A percentile compares a stretch with the other conserved stretches of the same genome.
Evolutionary conservation across 148 eudicot species (phyloP).

Genomic region (Rhododendron ovatum): DNA sequence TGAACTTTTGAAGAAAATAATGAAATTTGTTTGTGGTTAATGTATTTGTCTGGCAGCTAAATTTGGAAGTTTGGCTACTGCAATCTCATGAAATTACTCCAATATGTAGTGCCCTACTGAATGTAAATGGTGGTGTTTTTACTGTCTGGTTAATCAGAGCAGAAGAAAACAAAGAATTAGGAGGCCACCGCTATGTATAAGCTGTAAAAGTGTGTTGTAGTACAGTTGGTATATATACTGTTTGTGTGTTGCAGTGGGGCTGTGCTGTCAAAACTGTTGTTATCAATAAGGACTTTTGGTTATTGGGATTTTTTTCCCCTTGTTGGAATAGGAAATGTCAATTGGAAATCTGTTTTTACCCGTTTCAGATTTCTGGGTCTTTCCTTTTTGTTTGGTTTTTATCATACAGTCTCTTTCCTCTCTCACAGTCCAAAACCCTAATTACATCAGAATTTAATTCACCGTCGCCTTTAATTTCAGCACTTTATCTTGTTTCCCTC

Average conservation of each 20-base stretch:
- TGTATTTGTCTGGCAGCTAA: neutral
- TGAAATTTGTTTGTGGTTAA: neutral
- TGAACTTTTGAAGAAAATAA: neutral
- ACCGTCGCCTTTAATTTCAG: constrained; percentile 15
- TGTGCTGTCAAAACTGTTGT: constrained; percentile 40
- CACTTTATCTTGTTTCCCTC: neutral
- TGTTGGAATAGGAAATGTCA: constrained; percentile 32
- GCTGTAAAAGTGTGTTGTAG: neutral
- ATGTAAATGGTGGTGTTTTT: neutral
- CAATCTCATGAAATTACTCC: neutral
- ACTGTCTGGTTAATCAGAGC: constrained; percentile 7
- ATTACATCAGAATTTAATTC: constrained; percentile 21
- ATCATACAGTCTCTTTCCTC: constrained; percentile 22
- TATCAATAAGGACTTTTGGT: constrained; percentile 41
- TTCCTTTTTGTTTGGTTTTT: constrained; percentile 33
- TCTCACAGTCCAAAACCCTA: constrained; percentile 31
- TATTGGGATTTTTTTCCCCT: constrained; percentile 19
- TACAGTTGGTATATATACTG: neutral
- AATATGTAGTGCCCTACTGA: neutral
- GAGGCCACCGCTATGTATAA: neutral
- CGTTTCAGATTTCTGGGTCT: constrained; percentile 36
- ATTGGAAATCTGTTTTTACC: constrained; percentile 29
- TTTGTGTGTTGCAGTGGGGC: constrained; percentile 27
- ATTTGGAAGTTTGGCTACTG: neutral
- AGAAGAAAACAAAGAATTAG: constrained; percentile 15